Percentiles rank a stretch among this genome's conserved stretches.
Evolutionary conservation across 2,329 filamentous ascomycete species (phyloP).

Genomic region (Chrysoporthe deuterocubensis): DNA sequence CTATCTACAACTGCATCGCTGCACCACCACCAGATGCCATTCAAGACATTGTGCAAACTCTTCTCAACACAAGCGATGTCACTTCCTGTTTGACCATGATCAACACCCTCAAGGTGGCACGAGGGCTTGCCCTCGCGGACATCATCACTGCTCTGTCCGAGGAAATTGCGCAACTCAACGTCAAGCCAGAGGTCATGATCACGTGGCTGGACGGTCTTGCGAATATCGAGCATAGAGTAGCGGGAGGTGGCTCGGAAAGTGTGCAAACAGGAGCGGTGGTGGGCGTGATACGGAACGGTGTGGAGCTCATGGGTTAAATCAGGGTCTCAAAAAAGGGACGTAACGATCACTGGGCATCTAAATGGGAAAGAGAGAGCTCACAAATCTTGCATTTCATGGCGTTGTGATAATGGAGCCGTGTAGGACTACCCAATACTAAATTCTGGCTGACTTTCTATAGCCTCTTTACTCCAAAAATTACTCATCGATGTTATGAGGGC

Average conservation of each 20-base stretch:
- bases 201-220: conserved; percentile 90
- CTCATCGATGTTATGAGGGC: not conserved
- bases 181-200: conserved; percentile 84
- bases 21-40: conserved; percentile 92
- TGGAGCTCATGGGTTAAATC: conserved; percentile 63
- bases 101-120: conserved; percentile 81
- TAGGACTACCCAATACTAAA: conserved; percentile 11
- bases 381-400: conserved; percentile 20
- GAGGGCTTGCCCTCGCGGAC: conserved; percentile 89
- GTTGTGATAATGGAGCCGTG: conserved; percentile 17
- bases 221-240: conserved; percentile 89
- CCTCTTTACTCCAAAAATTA: not conserved
- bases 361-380: not conserved
- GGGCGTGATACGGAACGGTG: conserved; percentile 84
- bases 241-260: conserved; percentile 82
- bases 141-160: conserved; percentile 88
- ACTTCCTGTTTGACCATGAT: conserved; percentile 87
- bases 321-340: not conserved
- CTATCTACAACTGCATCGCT: conserved; percentile 97
- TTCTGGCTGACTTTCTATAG: conserved; percentile 14
- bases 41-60: conserved; percentile 78
- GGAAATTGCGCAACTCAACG: conserved; percentile 80
- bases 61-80: conserved; percentile 84
- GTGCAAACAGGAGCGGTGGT: conserved; percentile 94
- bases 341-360: not conserved